Base-by-base conservation (phyloP, 2,329 filamentous ascomycete genomes). In the Davidsoniella neocaledoniae region DNA sequence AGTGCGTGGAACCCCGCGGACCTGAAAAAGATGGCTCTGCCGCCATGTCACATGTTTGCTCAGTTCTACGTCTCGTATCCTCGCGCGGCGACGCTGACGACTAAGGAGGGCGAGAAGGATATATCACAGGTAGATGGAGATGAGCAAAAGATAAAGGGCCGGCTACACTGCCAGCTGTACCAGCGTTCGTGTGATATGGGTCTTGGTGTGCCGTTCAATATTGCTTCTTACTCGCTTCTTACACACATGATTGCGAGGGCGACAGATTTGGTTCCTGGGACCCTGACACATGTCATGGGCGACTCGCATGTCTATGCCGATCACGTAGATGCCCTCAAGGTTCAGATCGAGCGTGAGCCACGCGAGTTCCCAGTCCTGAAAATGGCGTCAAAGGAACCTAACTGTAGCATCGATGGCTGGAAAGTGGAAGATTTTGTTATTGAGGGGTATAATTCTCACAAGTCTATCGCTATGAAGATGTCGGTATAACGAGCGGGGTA, bases 391-490 rank as follows among this genome's bases (percentile, higher is more conserved):
- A 71, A 78, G 45, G 77, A 82, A 52, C 71, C 73, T 54, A 76
- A 78, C 1, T 81, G 83, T 1, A 83, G 76, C 56, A 86, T 96
- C 58, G 91, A 98, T 62, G 86, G 86, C 1, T 96, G 91, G 87
- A 80, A 77, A 62, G 70, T 78, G 1, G 86, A 93, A 56, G 88
- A 98, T 54, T 90, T 98, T 62, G 79, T 83, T 52, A 76, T 98
- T 5, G 73, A 84, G 59, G 88, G 83, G 0, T 98, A 98, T 63
- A 77, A 88, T 46, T 90, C 91, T 51, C 86, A 95, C 64, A 90
- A 88, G 68, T 75, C 75, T 4, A 94, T 98, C 67, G 76, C 84
- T 42, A 98, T 98, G 91, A 95, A 96, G 70, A 98, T 98, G 91
- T 93, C 86, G 61, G 90, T 96, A 52, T 87, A 57, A 54, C 19